Evolutionary conservation across 345 rosid genomes (phyloP).

Genomic region (Euphorbia tirucalli): DNA sequence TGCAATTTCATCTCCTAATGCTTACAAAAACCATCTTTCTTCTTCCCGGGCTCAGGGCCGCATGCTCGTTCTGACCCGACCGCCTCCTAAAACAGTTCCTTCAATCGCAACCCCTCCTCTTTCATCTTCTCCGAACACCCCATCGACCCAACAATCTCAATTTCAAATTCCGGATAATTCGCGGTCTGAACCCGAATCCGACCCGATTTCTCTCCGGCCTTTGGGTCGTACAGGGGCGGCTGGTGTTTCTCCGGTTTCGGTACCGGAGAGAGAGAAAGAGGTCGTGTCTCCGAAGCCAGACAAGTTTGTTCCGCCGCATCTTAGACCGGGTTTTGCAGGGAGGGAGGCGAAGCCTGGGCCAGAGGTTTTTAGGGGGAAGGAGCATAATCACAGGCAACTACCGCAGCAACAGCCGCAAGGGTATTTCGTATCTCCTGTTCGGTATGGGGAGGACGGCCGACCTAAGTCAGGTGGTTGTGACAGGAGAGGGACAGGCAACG

Average conservation of each 20-base stretch:
- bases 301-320: constrained; percentile 90
- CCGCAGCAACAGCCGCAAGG: constrained; percentile 19
- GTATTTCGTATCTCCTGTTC: constrained; percentile 34
- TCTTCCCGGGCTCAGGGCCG: constrained; percentile 61
- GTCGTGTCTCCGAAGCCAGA: constrained; percentile 40
- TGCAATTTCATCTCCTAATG: constrained; percentile 33
- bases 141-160: constrained; percentile 7
- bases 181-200: constrained; percentile 8
- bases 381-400: constrained; percentile 20
- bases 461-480: constrained; percentile 75
- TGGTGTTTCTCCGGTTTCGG: constrained; percentile 3
- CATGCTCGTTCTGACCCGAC: constrained; percentile 81
- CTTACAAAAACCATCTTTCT: constrained; percentile 26
- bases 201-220: constrained; percentile 22
- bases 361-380: constrained; percentile 26
- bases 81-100: constrained; percentile 51
- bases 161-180: neutral
- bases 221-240: constrained; percentile 19
- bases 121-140: constrained; percentile 18
- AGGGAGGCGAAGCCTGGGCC: constrained; percentile 54
- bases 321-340: constrained; percentile 74
- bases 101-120: constrained; percentile 22
- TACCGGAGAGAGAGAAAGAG: constrained; percentile 14
- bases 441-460: constrained; percentile 51
- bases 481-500: constrained; percentile 37